Percentiles rank a stretch among this genome's conserved stretches.
Conservation (phyloP, 139 green algal species). For the Yamagishiella unicocca region DNA sequence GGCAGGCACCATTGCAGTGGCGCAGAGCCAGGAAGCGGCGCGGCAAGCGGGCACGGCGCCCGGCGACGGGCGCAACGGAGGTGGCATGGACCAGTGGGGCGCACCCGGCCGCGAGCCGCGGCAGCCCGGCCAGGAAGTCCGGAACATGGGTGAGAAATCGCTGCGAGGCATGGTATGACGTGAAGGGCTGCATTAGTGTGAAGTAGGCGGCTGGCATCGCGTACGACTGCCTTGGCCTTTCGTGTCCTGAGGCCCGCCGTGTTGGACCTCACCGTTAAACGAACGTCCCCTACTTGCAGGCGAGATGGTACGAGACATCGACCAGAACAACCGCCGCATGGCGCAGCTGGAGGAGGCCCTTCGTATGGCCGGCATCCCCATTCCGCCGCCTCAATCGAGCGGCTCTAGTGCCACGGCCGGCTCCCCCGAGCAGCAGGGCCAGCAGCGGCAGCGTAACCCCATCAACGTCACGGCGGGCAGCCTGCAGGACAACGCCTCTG, state of each 20-base stretch:
- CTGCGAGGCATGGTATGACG: too few relatives aligned
- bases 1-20: not conserved
- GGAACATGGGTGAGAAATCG: not conserved
- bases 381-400: not conserved
- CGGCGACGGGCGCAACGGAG: not conserved
- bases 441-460: conserved; percentile 29
- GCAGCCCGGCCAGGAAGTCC: not conserved
- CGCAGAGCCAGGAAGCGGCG: not conserved
- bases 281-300: too few relatives aligned
- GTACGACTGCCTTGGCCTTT: too few relatives aligned
- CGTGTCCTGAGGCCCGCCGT: too few relatives aligned
- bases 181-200: too few relatives aligned
- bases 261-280: too few relatives aligned
- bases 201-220: too few relatives aligned
- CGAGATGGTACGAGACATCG: not conserved
- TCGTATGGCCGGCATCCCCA: not conserved
- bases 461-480: conserved; percentile 2
- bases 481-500: not conserved
- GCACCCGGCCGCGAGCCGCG: not conserved
- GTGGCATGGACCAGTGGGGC: not conserved
- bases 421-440: not conserved
- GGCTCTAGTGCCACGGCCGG: not conserved
- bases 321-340: not conserved
- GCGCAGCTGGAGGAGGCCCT: conserved; percentile 6
- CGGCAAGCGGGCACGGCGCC: not conserved